Base-by-base conservation (phyloP, 1,284 basidiomycete genomes). In the Pyrrhoderma noxium region DNA sequence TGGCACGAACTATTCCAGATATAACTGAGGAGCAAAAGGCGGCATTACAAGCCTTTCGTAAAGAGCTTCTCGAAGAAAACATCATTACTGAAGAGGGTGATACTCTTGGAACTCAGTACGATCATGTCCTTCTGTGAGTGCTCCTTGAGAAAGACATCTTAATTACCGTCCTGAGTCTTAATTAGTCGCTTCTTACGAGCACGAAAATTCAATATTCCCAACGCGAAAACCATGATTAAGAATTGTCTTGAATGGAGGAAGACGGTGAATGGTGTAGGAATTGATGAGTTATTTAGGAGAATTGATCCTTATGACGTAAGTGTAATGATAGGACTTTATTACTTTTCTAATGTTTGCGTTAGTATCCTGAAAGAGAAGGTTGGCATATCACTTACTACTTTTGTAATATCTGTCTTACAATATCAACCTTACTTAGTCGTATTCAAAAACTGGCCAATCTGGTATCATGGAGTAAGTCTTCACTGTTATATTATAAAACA, bases 391-490 rank as follows among this genome's bases (percentile, higher is more conserved):
- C 11, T 31, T 31, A 11, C 5, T 31, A 31, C 11, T 5, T 31
- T 11, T 5, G 27, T 31, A 31, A 31, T 5, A 31, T 31, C 27
- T 31, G 11, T 31, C 7, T 31, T 5, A 31, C 11, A 31, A 5
- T 5, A 5, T 31, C 27, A 31, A 11, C 11, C 11, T 11, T 5
- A 5, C 27, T 31, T 71, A 48, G 71, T 74, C 3, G 76, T 87
- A 11, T 85, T 85, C 58, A 75, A 82, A 48, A 78, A 76, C 54
- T 87, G 84, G 84, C 83, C 82, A 3, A 75, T 86, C 67, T 85
- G 68, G 55, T 85, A 84, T 58, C 84, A 87, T 63, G 85, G 85
- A 69, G 82, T 77, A 48, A 37, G 70, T 45, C n/a, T n/a, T n/a
- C n/a, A n/a, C n/a, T n/a, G n/a, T n/a, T n/a, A n/a, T n/a, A n/a